Evolutionary conservation across 495 filamentous ascomycete species (phyloP), one percentile per base, ranked within the genome.

Genomic region (Hypoxylon crocopeplum): DNA sequence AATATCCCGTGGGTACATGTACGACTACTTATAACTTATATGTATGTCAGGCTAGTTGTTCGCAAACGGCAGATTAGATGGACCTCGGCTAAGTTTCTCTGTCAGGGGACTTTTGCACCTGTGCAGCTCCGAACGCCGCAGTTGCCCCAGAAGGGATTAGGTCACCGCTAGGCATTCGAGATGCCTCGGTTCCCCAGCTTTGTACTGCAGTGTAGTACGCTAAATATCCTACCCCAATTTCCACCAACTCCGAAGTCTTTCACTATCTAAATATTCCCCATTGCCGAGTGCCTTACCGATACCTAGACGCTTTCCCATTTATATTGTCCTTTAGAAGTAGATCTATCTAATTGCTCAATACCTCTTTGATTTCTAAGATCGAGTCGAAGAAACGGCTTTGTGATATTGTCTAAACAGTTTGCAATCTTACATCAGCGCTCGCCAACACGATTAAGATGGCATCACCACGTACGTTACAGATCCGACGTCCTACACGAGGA

Each of bases 381-480:
- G 19, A 25, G 5, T 33, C 27, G 13, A 27, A 54, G 15, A 17
- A 48, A 7, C 36, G 11, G n/a, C 24, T 19, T 40, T 29, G 22
- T 13, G 7, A 24, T 48, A 6, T 20, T 44, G 11, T 25, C 33
- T 49, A 6, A 30, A n/a, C n/a, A n/a, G n/a, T 15, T 15, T 38
- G 25, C 29, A 48, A 10, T 32, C 22, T 29, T 25, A 29, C 16
- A 20, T 38, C 15, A 47, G 20, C 41, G 13, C 36, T 38, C 21
- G 22, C 34, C 17, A 48, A 2, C 3, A 45, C 27, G 61, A 54
- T 67, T 79, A 85, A 58, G 62, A 93, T 93, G 89, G 87, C 89
- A 52, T 91, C 89, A 72, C 88, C 89, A 77, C 90, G 89, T 92
- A 85, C 68, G 88, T 80, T 42, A 19, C 42, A 38, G 50, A 7